Evolutionary conservation across 768 basidiomycete genomes (phyloP), one percentile per base, ranked within the genome.

Genomic region (Suillus subalutaceus): DNA sequence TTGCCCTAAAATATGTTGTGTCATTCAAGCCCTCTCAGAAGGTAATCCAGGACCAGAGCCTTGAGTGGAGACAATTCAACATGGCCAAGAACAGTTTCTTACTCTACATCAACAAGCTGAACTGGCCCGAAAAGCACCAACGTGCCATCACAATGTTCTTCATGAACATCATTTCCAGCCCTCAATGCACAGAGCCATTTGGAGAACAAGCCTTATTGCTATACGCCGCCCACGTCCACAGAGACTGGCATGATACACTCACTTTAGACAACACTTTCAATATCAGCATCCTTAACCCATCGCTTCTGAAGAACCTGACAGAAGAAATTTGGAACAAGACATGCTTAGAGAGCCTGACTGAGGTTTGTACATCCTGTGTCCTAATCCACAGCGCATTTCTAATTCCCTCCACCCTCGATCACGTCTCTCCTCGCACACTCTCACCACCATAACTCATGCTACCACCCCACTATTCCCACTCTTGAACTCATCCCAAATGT

Each of bases 11-110:
- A 2, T 71, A 72, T 0, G 40, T 69, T 0, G 58, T 74, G 2
- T 63, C 72, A 0, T 59, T 69, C 58, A 68, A 68, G 20, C 67
- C 73, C 0, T 77, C 73, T 1, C 50, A 32, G 6, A 62, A 68
- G 4, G 69, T 56, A 0, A 35, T 67, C 0, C 48, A n/a, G 0
- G 72, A 76, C 66, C 64, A 69, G 0, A 53, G 72, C 0, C 68
- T 77, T 16, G n/a, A 68, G 2, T 72, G 72, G 64, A 15, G 23
- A 0, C 70, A 77, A 6, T 69, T 77, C 23, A 41, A 69, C 0
- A 43, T 70, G 0, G 76, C 68, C 0, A 71, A 70, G 16, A 68
- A 66, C 10, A 37, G 16, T 10, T 69, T 53, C 60, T 56, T 69
- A 0, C 7, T 62, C 0, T 13, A 66, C 16, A 32, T 62, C 13